Evolutionary conservation across 495 filamentous ascomycete genomes (phyloP), one percentile per base, ranked within the genome.

Genomic region (Paragyromitra xinjiangensis): DNA sequence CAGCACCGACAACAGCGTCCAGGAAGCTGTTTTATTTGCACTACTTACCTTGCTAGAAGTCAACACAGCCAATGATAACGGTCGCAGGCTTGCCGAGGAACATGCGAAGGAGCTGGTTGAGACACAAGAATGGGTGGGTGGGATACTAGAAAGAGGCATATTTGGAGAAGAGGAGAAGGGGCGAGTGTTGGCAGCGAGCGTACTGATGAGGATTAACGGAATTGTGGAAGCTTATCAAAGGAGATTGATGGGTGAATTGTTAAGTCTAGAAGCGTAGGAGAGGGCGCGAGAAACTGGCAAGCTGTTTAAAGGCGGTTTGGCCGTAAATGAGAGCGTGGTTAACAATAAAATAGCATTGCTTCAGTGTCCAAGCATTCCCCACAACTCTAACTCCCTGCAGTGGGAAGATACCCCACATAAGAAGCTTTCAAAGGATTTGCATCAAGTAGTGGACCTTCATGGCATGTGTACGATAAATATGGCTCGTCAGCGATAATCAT

Each of bases 1-100:
- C 9, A 48, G 83, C 45, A 65, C 87, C 1, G 92, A 95, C 45
- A 83, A 89, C 2, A 83, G 83, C 0, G 86, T 97, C 12, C 87
- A 92, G 8, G 88, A 92, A 55, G 92, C 93, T 0, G 83, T 97
- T 53, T 84, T 98, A 12, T 92, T 95, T 64, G 88, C 89, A 2
- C 89, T 97, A 65, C 84, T 97, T 40, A 91, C 91, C n/a, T 71
- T 97, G 26, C 83, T 98, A 11, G 93, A 97, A 69, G 85, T 97
- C n/a, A 97, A 97, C 71, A 84, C 78, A 48, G 84, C 85, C 48
- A 64, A 71, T 8, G 81, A 84, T 80, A 24, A 85, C 5, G 85
- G 87, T 70, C 80, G 85, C 56, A 64, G 87, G 6, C 82, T 92
- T 8, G 90, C 87, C 37, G 88, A 89, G 70, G 88, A 90, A 72